Conservation (phyloP, 352 stramenopile species). For the Globisporangium alternatum region DNA sequence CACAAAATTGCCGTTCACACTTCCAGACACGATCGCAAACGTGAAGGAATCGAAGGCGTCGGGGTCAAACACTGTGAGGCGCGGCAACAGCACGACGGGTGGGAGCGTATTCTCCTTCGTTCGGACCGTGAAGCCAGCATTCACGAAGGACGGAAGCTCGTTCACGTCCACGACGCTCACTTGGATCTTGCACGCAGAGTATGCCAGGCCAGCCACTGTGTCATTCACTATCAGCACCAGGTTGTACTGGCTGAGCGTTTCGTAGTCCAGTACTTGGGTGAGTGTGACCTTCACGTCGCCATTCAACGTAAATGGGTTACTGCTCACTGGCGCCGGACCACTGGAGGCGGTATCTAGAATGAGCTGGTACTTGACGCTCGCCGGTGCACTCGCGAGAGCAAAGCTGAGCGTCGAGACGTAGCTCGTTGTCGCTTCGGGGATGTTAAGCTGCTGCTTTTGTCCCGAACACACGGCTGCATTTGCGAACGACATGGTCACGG, state of each 20-base stretch:
- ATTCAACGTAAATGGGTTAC: constrained; percentile 10
- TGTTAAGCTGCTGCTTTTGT: constrained; percentile 30
- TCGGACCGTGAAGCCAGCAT: constrained; percentile 16
- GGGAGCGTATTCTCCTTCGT: constrained; percentile 43
- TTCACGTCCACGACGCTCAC: constrained; percentile 52
- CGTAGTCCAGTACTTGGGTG: constrained; percentile 27
- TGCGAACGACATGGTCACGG: constrained; percentile 29
- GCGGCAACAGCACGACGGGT: constrained; percentile 27
- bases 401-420: constrained; percentile 40
- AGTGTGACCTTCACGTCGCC: constrained; percentile 20
- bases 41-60: constrained; percentile 47
- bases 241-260: constrained; percentile 17
- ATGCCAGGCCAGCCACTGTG: constrained; percentile 3
- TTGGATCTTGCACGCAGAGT: constrained; percentile 33
- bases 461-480: constrained; percentile 30
- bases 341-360: background rate
- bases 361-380: constrained; percentile 9
- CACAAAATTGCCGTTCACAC: constrained; percentile 30
- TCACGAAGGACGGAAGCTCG: constrained; percentile 35
- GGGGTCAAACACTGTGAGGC: constrained; percentile 30
- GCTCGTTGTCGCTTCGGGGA: constrained; percentile 29
- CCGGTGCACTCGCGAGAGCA: constrained; percentile 20
- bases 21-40: constrained; percentile 30
- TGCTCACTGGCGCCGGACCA: background rate
- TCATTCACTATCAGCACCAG: constrained; percentile 29